Base-by-base conservation (phyloP, 2,329 filamentous ascomycete genomes). In the Alternaria metachromatica region DNA sequence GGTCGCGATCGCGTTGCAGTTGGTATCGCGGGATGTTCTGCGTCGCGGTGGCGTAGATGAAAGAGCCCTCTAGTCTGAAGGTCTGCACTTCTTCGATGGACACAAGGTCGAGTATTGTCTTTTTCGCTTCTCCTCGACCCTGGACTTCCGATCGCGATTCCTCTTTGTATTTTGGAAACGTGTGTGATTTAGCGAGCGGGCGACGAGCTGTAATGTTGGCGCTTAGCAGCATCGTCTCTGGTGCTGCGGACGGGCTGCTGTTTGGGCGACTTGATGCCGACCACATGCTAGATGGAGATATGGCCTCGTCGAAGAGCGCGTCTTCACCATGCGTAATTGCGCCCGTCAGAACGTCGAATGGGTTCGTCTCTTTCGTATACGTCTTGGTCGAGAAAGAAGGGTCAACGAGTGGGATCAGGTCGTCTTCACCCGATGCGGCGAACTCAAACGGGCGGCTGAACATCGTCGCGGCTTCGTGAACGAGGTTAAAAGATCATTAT, bases 11-110 rank as follows among this genome's bases (percentile, higher is more conserved):
- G 50, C 67, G 66, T 18, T 67, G 58, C 26, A 76, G 15, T 50
- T 76, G 73, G 56, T 75, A 76, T 25, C 68, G 58, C 9, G 73
- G 72, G 9, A 66, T 26, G 41, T 61, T 64, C 21, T 61, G 65
- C 21, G 66, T 71, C 30, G 55, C 57, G 4, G 64, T 69, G 9
- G 69, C 59, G 50, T 73, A 73, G 25, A 76, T 58, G 37, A 76
- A 64, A 4, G 67, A 61, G 3, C 45, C 64, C 10, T 62, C 43
- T 18, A 74, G 60, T 4, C 64, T 63, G 57, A 73, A 72, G 15
- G 54, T 64, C 9, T 44, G 59, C 9, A 65, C 68, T 21, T 64
- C 53, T 43, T 71, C 70, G 3, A 68, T 13, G 11, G 70, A 43
- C 9, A 62, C 45, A 56, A 73, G 69, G 15, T 45, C 55, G 6